Percentiles rank a stretch among this genome's conserved stretches.
phyloP scores from a whole-genome alignment of 2,329 filamentous ascomycete species.

The Esteya vermicola region DNA sequence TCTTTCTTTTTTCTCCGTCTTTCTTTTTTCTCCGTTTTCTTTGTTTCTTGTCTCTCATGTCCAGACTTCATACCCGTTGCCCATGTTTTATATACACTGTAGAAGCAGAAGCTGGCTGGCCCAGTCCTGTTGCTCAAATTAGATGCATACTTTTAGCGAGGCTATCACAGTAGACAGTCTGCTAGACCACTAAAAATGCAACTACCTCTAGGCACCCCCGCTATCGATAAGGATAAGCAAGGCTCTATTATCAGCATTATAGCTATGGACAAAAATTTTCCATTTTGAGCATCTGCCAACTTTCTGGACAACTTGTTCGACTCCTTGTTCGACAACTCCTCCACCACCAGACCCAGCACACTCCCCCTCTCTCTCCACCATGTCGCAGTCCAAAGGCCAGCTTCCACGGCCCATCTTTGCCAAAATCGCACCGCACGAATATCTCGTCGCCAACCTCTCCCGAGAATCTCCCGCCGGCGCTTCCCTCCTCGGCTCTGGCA shows the following conservation, averaged over 20 bases:
- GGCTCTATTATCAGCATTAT: no score
- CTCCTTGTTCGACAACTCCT: not conserved
- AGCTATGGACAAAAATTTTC: no score
- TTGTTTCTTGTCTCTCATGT: not conserved
- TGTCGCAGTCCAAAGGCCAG: constrained; percentile 9
- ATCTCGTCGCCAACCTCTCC: constrained; percentile 77
- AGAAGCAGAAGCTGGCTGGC: no score
- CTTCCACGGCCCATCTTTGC: constrained; percentile 58
- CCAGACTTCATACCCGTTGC: no score
- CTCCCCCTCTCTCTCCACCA: not conserved
- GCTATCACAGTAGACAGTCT: no score
- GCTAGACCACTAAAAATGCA: no score
- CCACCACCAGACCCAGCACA: not conserved
- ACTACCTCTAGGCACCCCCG: no score
- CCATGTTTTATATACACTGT: no score
- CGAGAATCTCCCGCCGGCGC: constrained; percentile 21
- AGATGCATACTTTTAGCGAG: no score
- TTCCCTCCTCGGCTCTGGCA: constrained; percentile 22
- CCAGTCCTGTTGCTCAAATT: no score
- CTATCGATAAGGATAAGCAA: no score
- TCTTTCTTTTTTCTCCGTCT: not conserved
- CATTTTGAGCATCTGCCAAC: not conserved
- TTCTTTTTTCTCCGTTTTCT: not conserved
- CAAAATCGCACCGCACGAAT: constrained; percentile 77
- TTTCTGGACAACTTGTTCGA: not conserved